Conservation (phyloP, 768 basidiomycete genomes). For the Boletellus ananas region DNA sequence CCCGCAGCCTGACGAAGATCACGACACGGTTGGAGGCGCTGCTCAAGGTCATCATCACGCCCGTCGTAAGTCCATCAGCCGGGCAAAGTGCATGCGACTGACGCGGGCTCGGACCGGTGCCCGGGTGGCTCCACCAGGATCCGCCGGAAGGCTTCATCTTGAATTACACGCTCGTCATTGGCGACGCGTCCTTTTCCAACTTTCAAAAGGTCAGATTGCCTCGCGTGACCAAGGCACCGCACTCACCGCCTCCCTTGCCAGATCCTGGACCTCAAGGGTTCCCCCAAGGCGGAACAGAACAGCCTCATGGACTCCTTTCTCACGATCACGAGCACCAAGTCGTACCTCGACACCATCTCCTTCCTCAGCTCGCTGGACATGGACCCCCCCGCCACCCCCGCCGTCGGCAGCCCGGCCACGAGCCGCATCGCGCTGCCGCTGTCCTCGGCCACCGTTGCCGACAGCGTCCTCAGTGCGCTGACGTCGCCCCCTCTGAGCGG, state of each 20-base stretch:
- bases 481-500: slow-evolving; percentile 60
- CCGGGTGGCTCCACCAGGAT: slow-evolving; percentile 55
- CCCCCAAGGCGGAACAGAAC: slow-evolving; percentile 81
- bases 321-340: slow-evolving; percentile 87
- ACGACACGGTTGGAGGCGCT: slow-evolving; percentile 84
- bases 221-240: slow-evolving; percentile 3
- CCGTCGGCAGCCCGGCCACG: slow-evolving; percentile 59
- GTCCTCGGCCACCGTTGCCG: slow-evolving; percentile 34
- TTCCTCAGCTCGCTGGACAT: slow-evolving; percentile 95
- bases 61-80: slow-evolving; percentile 55
- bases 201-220: slow-evolving; percentile 86
- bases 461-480: slow-evolving; percentile 58
- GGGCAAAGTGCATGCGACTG: neutral
- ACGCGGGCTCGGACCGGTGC: neutral
- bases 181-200: slow-evolving; percentile 92
- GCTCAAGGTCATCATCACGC: slow-evolving; percentile 93
- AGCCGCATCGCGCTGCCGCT: slow-evolving; percentile 58
- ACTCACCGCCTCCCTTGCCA: slow-evolving; percentile 30
- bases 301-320: slow-evolving; percentile 88
- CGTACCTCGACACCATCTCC: slow-evolving; percentile 83
- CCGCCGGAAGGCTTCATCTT: slow-evolving; percentile 92
- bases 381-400: slow-evolving; percentile 71
- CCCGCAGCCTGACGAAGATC: slow-evolving; percentile 74
- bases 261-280: slow-evolving; percentile 95
- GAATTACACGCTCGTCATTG: slow-evolving; percentile 92